Evolutionary conservation across 441 rosid genomes (phyloP), one percentile per base, ranked within the genome.

Genomic region (Populus hybrid): DNA sequence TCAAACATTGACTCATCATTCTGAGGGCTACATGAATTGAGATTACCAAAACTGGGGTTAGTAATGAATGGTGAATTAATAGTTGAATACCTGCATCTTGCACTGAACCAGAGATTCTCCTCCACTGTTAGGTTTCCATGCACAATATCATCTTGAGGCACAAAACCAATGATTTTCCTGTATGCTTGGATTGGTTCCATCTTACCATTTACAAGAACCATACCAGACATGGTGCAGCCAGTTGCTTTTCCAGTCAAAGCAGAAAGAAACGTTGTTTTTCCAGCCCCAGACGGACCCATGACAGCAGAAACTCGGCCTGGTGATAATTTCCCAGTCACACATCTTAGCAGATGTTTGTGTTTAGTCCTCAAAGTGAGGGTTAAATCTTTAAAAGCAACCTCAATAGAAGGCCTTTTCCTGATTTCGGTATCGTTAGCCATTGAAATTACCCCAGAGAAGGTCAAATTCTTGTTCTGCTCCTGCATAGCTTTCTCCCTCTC

Each of bases 231-330:
- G 9, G 71, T 78, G 84, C 99, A 94, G 24, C 98, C 99, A 14
- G 90, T 72, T 81, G 93, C 91, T 86, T 92, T 91, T 29, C 99
- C 99, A 9, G 92, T 88, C 80, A 97, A 82, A 82, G 99, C 99
- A 79, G 97, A 90, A 73, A 97, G 90, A 85, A 97, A 97, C 24
- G 99, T 94, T 7, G 99, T 93, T 85, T 97, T 97, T 29, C 99
- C 99, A 23, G 99, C 99, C 53, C 99, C 99, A n/a, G 99, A 97
- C 40, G 99, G 99, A 68, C 99, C 99, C 99, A 94, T 97, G 45
- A 97, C 99, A 38, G 99, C 98, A 33, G 97, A 93, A 78, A 97
- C 94, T 83, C 94, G 87, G 20, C 99, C 99, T 40, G 99, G 97
- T 9, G 83, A 86, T 78, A 97, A 74, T 78, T 94, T 93, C 31